phyloP scores from a whole-genome alignment of 1,139 yeast species.

The Geotrichum aggregatum region DNA sequence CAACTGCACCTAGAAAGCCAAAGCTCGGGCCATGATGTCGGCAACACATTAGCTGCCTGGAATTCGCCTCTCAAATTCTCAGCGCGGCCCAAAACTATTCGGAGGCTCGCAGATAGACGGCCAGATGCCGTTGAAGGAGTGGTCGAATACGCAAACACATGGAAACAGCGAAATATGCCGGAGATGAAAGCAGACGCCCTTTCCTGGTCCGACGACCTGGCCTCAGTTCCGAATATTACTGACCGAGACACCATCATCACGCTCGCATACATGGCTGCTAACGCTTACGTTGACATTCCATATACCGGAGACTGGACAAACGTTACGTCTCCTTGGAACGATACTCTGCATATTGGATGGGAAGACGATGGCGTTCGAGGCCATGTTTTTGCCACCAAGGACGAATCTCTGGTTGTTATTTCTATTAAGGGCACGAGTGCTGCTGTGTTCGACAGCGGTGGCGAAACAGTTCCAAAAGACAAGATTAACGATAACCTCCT shows the following conservation, averaged over 20 bases:
- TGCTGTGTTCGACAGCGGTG: conserved; percentile 71
- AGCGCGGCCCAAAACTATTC: conserved; percentile 33
- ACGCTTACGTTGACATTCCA: conserved; percentile 84
- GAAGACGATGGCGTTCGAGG: conserved; percentile 79
- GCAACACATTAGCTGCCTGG: conserved; percentile 8
- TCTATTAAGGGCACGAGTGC: conserved; percentile 93
- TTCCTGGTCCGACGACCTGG: conserved; percentile 35
- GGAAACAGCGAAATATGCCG: conserved; percentile 21
- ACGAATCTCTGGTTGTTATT: conserved; percentile 62
- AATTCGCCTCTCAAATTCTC: conserved; percentile 3
- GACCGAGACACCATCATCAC: conserved; percentile 70
- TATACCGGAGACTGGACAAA: conserved; percentile 85
- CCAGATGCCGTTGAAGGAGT: conserved; percentile 67
- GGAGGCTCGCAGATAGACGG: conserved; percentile 53
- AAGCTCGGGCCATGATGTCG: neutral
- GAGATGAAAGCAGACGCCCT: conserved; percentile 25
- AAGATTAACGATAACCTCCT: conserved; percentile 81
- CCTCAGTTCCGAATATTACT: conserved; percentile 64
- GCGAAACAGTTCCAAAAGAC: conserved; percentile 74
- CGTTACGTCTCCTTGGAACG: conserved; percentile 58
- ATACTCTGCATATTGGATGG: conserved; percentile 67
- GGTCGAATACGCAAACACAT: conserved; percentile 50
- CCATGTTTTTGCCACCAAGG: conserved; percentile 73
- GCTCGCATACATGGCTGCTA: conserved; percentile 81
- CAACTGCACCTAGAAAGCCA: neutral